These are phyloP conservation scores for Komagataella mondaviorum DNA, from an alignment of 805 yeast species.

Conservation along the genomic window DNA sequence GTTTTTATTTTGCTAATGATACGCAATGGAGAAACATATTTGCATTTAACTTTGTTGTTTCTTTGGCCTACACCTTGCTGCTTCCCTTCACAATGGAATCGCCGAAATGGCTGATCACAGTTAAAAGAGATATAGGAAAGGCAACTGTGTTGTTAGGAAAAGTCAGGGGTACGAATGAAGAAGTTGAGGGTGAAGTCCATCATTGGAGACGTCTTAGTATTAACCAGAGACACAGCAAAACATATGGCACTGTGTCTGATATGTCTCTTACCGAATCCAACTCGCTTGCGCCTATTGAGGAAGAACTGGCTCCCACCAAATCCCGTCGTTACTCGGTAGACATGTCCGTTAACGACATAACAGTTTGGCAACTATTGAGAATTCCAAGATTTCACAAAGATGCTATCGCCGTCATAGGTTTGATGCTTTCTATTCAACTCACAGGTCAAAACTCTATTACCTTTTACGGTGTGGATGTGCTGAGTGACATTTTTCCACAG, in stretches of 20 bases:
- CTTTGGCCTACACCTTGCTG: conserved; percentile 17
- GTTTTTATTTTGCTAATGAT: conserved; percentile 20
- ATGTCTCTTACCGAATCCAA: neutral
- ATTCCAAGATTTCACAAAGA: conserved; percentile 8
- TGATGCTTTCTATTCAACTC: conserved; percentile 29
- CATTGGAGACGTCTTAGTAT: conserved; percentile 3
- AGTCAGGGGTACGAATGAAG: conserved; percentile 1
- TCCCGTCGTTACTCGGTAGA: conserved; percentile 19
- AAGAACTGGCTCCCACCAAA: conserved; percentile 4
- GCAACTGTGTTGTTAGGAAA: conserved; percentile 18
- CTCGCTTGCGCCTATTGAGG: neutral
- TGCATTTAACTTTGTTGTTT: conserved; percentile 9
- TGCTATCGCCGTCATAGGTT: conserved; percentile 16
- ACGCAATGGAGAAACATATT: conserved; percentile 24
- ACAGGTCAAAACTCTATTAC: conserved; percentile 30
- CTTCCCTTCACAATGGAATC: conserved; percentile 24
- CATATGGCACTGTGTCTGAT: neutral
- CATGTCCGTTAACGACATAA: conserved; percentile 8
- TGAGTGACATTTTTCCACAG: conserved; percentile 22
- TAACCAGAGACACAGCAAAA: neutral
- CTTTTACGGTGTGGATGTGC: conserved; percentile 28
- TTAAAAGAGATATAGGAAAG: conserved; percentile 13
- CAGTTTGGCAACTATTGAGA: conserved; percentile 8
- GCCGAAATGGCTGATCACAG: conserved; percentile 27
- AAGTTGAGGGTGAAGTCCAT: conserved; percentile 3